Evolutionary conservation across 2,329 filamentous ascomycete genomes (phyloP).

Genomic region (Diplodia sapinea): DNA sequence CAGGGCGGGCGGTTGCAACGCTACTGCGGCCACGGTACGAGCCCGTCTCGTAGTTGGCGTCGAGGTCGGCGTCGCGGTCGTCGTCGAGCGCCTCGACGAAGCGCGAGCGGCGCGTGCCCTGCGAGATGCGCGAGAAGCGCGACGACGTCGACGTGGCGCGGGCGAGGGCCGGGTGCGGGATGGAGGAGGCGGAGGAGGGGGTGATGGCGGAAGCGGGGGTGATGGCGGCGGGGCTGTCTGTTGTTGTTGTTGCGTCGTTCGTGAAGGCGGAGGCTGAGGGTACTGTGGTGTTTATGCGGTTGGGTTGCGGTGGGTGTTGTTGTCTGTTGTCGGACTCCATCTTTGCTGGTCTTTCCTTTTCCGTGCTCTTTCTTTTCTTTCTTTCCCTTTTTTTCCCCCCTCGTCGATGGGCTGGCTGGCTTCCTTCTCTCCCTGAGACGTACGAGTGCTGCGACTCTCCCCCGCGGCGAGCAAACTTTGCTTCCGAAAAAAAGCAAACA

Average conservation of each 20-base stretch:
- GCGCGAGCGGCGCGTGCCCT: conserved; percentile 25
- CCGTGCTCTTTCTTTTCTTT: background rate
- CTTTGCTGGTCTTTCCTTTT: background rate
- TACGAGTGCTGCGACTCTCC: no score
- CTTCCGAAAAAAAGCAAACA: background rate
- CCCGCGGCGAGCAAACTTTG: background rate
- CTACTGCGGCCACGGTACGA: conserved; percentile 3
- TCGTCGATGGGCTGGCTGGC: background rate
- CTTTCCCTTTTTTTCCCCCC: background rate
- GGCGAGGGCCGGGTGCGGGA: background rate
- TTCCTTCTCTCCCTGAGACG: no score
- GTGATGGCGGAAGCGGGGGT: background rate
- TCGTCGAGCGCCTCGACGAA: conserved; percentile 24
- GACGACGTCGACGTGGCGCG: conserved; percentile 11
- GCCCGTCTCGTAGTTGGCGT: conserved; percentile 3
- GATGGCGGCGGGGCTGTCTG: conserved; percentile 8
- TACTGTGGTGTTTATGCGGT: conserved; percentile 18
- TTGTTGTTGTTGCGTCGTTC: background rate
- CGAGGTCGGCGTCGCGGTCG: conserved; percentile 9
- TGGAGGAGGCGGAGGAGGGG: background rate
- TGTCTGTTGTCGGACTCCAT: conserved; percentile 5
- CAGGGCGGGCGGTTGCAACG: background rate
- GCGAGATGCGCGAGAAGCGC: conserved; percentile 21
- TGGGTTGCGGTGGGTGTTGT: background rate
- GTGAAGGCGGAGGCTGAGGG: background rate